phyloP scores from a whole-genome alignment of 2,329 filamentous ascomycete species.

The Xylariaceae sp. region DNA sequence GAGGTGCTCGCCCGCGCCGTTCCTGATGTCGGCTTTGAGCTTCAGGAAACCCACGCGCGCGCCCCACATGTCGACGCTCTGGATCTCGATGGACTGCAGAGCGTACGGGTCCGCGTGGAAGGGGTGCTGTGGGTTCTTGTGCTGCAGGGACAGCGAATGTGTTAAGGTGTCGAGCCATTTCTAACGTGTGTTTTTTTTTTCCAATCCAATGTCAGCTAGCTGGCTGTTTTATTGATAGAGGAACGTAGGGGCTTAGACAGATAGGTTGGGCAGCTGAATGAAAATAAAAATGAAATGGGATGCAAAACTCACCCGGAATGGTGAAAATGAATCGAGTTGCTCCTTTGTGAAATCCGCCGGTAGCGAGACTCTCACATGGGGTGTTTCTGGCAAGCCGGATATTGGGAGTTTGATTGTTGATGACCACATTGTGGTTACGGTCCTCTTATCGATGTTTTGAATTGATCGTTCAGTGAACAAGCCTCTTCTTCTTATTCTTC shows the following conservation, averaged over 20 bases:
- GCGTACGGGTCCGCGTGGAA: constrained; percentile 51
- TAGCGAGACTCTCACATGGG: constrained; percentile 38
- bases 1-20: constrained; percentile 42
- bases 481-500: no score
- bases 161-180: constrained; percentile 45
- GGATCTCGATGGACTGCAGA: constrained; percentile 46
- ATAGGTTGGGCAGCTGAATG: neutral
- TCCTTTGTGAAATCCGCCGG: constrained; percentile 40
- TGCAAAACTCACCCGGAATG: constrained; percentile 40
- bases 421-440: no score
- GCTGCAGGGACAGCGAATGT: constrained; percentile 43
- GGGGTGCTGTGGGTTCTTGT: constrained; percentile 36
- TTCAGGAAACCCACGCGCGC: constrained; percentile 52
- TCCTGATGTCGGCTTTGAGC: constrained; percentile 43
- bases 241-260: no score
- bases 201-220: no score
- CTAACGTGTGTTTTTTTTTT: no score
- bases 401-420: no score
- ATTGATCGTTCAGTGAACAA: no score
- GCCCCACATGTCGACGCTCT: constrained; percentile 50
- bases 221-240: no score
- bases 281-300: neutral
- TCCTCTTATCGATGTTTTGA: no score
- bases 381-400: constrained; percentile 35
- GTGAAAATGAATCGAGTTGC: constrained; percentile 42